Evolutionary conservation across 2,329 filamentous ascomycete genomes (phyloP).

Genomic region (Rhynchosporium graminicola): DNA sequence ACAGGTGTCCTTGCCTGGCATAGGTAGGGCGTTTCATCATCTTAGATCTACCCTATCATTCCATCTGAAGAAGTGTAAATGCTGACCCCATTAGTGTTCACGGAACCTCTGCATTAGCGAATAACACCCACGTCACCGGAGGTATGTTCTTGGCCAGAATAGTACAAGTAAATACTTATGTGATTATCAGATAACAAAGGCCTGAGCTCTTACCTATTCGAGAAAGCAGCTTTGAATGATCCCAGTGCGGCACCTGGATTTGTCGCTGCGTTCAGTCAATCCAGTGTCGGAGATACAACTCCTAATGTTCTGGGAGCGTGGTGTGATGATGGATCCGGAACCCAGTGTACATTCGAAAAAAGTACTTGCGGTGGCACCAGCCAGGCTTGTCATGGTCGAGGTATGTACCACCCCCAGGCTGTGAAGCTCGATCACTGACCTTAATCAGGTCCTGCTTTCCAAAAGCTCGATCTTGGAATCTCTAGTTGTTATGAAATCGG

Average conservation of each 20-base stretch:
- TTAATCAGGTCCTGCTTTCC: constrained; percentile 59
- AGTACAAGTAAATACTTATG: constrained; percentile 5
- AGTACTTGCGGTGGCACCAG: constrained; percentile 75
- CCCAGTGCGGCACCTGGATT: constrained; percentile 65
- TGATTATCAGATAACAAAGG: constrained; percentile 79
- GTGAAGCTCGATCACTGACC: not conserved
- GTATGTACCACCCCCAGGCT: constrained; percentile 1
- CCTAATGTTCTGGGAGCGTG: constrained; percentile 85
- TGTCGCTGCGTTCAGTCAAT: constrained; percentile 88
- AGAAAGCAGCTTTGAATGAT: constrained; percentile 62
- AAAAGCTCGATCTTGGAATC: constrained; percentile 67
- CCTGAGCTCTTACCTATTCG: constrained; percentile 81
- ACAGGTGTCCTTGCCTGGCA: constrained; percentile 86
- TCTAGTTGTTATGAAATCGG: constrained; percentile 78
- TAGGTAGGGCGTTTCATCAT: constrained; percentile 41
- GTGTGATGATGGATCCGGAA: constrained; percentile 80
- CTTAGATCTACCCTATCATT: not conserved
- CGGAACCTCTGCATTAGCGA: constrained; percentile 84
- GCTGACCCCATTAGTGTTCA: constrained; percentile 59
- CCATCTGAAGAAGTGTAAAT: not conserved
- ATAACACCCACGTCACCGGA: constrained; percentile 86
- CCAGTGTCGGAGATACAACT: constrained; percentile 86
- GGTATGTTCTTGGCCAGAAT: constrained; percentile 10
- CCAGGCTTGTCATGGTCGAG: constrained; percentile 70
- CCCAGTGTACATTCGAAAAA: constrained; percentile 72